A percentile compares a stretch with the other conserved stretches of the same genome.
Evolutionary conservation across 208 protist genomes (phyloP).

Genomic region (Leishmania lainsoni): DNA sequence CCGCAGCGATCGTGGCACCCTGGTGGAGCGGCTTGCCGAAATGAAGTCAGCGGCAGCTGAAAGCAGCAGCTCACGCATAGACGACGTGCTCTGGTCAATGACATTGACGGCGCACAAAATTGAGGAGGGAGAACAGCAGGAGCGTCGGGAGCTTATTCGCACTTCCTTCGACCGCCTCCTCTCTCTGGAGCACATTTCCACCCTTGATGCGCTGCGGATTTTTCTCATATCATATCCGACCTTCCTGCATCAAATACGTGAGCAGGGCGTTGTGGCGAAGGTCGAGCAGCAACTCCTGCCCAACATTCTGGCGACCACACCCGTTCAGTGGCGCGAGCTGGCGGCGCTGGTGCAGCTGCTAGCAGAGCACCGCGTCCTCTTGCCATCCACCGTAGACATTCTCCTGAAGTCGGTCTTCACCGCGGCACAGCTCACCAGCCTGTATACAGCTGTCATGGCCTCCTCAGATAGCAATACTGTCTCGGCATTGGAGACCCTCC

Average conservation of each 20-base stretch:
- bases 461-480: constrained; percentile 6
- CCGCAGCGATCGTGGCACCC: background rate
- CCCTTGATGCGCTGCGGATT: constrained; percentile 44
- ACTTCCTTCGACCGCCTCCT: constrained; percentile 66
- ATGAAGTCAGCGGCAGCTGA: constrained; percentile 1
- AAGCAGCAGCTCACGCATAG: background rate
- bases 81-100: background rate
- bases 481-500: background rate
- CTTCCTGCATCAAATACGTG: constrained; percentile 47
- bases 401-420: constrained; percentile 38
- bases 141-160: constrained; percentile 36
- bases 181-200: constrained; percentile 55
- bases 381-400: constrained; percentile 15
- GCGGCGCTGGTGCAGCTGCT: constrained; percentile 42
- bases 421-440: background rate
- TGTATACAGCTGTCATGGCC: constrained; percentile 4
- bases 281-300: constrained; percentile 49
- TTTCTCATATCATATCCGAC: constrained; percentile 66
- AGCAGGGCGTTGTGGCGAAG: constrained; percentile 40
- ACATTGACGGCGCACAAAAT: background rate
- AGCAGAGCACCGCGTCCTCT: constrained; percentile 45
- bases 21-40: background rate
- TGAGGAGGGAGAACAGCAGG: constrained; percentile 12
- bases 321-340: constrained; percentile 26
- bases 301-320: constrained; percentile 22